Evolutionary conservation across 163 green algal genomes (phyloP).

Genomic region (Smithsoniella earleae): DNA sequence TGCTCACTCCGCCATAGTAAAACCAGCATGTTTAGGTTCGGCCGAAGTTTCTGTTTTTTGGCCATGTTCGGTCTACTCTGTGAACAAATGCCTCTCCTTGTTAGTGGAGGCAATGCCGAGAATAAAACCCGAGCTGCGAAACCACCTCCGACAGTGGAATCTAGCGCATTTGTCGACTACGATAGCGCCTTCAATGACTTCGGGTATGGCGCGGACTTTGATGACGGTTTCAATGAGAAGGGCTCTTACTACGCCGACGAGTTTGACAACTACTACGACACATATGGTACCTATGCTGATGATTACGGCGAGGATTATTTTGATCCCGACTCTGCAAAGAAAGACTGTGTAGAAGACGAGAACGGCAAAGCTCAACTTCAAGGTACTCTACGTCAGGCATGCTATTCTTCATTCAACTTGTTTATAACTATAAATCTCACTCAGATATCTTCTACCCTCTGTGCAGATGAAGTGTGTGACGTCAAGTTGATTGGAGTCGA

Average conservation of each 20-base stretch:
- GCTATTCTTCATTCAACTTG: background rate
- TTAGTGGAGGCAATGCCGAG: too few species aligned
- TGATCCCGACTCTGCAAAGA: background rate
- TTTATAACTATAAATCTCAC: background rate
- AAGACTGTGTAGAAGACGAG: constrained; percentile 6
- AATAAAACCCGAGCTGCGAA: too few species aligned
- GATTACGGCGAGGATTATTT: constrained; percentile 24
- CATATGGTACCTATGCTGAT: constrained; percentile 8
- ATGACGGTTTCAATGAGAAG: background rate
- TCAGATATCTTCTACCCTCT: background rate
- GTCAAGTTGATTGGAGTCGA: constrained; percentile 1
- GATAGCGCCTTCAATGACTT: too few species aligned
- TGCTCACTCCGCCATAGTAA: too few species aligned
- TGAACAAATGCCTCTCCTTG: too few species aligned
- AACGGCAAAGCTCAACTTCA: background rate
- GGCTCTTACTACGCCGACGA: constrained; percentile 13
- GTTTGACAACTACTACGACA: constrained; percentile 24
- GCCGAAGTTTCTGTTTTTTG: too few species aligned
- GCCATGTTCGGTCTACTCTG: too few species aligned
- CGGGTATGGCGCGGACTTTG: background rate
- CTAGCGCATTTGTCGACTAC: too few species aligned
- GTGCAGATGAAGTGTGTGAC: constrained; percentile 26
- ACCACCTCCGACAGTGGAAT: too few species aligned
- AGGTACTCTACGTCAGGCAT: background rate
- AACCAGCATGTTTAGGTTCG: too few species aligned